Evolutionary conservation across 2,329 filamentous ascomycete species (phyloP), one percentile per base, ranked within the genome.

Genomic region (Colletotrichum phormii): DNA sequence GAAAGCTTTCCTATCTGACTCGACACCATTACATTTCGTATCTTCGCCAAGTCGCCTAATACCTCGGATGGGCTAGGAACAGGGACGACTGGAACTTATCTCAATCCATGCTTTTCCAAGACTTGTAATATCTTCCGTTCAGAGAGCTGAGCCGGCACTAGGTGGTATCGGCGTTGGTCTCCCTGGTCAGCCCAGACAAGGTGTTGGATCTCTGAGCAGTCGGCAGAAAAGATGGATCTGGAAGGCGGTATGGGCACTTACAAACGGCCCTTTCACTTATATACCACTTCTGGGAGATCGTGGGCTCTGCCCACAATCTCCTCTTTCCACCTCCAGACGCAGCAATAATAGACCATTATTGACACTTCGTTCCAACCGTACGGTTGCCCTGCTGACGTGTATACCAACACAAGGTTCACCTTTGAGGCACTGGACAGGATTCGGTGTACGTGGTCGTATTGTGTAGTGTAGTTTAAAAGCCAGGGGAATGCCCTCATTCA

Each of bases 1-100:
- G 64, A 31, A 59, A 66, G 54, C 64, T 66, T 66, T 66, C 64
- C 64, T 66, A 66, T 66, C 64, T 66, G 13, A 51, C 26, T 12
- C 29, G 54, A 55, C 22, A 26, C 1, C 18, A 49, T 18, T 0
- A 54, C 51, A 54, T n/a, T 26, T 54, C 13, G 15, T 18, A 49
- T 11, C 18, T 49, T 49, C 37, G 42, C 42, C 42, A 49, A 49
- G 15, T 49, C 42, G 18, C 42, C 42, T 49, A 49, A 22, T 49
- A 18, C 42, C 15, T 18, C 18, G 42, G 42, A 49, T 22, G 18
- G 42, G 18, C 8, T n/a, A 49, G 42, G 42, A 49, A 49, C 42
- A 49, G 42, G 42, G 42, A 49, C 42, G 18, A 18, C 42, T 22
- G 18, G 15, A 49, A 49, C 18, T 49, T 49, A 49, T 49, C 42